Conservation (phyloP, 176 grass and related monocot genomes). For the Carex cristatella region DNA sequence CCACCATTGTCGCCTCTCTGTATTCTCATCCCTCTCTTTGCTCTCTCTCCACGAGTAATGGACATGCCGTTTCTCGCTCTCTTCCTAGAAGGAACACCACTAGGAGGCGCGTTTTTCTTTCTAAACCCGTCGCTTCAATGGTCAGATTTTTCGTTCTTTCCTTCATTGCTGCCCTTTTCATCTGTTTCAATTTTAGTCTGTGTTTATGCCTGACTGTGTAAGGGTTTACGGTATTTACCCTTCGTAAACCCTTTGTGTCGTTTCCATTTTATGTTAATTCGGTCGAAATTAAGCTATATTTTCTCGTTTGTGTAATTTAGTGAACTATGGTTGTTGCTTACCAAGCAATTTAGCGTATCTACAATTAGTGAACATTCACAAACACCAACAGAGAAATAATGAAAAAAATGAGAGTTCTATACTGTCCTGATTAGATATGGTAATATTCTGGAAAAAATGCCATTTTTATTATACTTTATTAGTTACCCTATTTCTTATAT, state of each 20-base stretch:
- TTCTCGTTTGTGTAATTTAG: neutral
- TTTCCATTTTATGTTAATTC: neutral
- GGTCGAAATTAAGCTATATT: neutral
- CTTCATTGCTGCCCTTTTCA: neutral
- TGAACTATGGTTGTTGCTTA: neutral
- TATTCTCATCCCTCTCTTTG: neutral
- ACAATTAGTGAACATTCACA: neutral
- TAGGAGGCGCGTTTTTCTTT: slow-evolving; percentile 19
- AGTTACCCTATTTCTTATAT: neutral
- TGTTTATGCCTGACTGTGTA: too few species aligned
- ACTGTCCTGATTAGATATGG: neutral
- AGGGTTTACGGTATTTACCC: neutral
- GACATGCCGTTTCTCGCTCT: neutral
- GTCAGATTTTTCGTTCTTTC: slow-evolving; percentile 17
- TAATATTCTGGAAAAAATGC: neutral
- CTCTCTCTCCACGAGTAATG: neutral
- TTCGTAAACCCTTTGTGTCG: neutral
- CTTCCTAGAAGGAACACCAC: slow-evolving; percentile 12
- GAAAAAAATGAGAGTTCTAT: neutral
- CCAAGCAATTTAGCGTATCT: neutral
- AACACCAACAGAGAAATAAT: neutral
- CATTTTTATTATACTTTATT: neutral
- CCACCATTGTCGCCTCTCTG: slow-evolving; percentile 22
- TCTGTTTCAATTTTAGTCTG: neutral
- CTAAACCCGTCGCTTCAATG: slow-evolving; percentile 37